Evolutionary conservation across 2,329 filamentous ascomycete genomes (phyloP), one percentile per base, ranked within the genome.

Genomic region (Fusarium mexicanum): DNA sequence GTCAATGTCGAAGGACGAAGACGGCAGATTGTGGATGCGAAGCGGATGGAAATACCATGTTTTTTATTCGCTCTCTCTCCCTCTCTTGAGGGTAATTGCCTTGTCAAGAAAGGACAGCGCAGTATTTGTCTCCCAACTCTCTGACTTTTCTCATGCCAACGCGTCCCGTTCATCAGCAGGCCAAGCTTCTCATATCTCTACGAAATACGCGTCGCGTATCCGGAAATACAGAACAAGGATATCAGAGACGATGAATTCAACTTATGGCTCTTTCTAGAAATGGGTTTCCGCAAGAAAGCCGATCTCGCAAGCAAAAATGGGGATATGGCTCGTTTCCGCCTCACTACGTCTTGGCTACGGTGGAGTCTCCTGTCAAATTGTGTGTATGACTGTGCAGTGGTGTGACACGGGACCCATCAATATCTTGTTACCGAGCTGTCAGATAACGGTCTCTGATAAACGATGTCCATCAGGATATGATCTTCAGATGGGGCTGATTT

Each of bases 321-420:
- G 54, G 55, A 14, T 11, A 47, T 61, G 55, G 37, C n/a, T 64
- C 41, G 55, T 50, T 64, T 48, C 20, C 24, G 17, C 31, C 20
- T 58, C 40, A 20, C 9, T 24, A 1, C 1, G 22, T 33, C 50
- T 60, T 60, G 53, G 61, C 53, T 13, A 13, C 12, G 29, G 61
- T 41, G 55, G 54, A 64, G 29, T 33, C 43, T 61, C 26, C 11
- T 50, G 55, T 50, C 37, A 61, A 43, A 11, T n/a, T n/a, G 20
- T 11, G 11, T 5, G 26, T 31, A 37, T 31, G 17, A 20, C 16
- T 18, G 44, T 50, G 55, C 20, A 22, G 37, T 64, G 61, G 61
- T 50, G 44, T 64, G 61, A 64, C 22, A 13, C 20, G 6, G 20
- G 37, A 31, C 26, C 51, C 37, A n/a, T 55, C 37, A 2, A 41